These are phyloP conservation scores for Cyclotella cryptica DNA, from an alignment of 108 stramenopile species.

Conservation along the genomic window DNA sequence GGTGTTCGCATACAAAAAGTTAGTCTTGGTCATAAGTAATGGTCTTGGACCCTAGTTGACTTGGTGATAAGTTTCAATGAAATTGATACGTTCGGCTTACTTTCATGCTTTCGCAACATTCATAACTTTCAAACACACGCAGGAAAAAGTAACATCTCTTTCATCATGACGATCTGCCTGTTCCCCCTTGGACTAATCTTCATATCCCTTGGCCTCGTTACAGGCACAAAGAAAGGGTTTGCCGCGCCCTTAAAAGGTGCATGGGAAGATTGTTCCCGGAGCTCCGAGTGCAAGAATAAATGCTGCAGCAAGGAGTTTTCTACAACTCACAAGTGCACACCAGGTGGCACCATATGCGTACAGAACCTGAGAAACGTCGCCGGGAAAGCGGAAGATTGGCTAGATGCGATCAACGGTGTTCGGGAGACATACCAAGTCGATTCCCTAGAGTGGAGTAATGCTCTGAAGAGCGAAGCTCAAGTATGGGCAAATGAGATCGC, in stretches of 20 bases:
- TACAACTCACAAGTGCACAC: neutral
- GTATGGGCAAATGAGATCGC: neutral
- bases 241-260: neutral
- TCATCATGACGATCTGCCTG: neutral
- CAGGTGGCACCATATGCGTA: neutral
- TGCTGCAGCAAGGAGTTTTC: neutral
- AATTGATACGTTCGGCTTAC: no score
- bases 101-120: no score
- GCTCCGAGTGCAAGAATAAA: neutral
- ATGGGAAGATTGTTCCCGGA: neutral
- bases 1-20: no score
- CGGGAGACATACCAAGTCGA: constrained; percentile 10
- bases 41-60: no score
- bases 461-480: neutral
- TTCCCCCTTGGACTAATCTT: neutral
- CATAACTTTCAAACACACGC: no score
- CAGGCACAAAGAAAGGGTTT: neutral
- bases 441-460: neutral
- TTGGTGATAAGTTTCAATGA: no score
- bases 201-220: neutral
- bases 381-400: neutral
- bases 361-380: neutral
- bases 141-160: neutral
- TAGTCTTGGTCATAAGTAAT: no score
- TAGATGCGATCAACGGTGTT: neutral